Base-by-base conservation (phyloP, 192 early-diverging fungal species). In the Gonapodya sp. region DNA sequence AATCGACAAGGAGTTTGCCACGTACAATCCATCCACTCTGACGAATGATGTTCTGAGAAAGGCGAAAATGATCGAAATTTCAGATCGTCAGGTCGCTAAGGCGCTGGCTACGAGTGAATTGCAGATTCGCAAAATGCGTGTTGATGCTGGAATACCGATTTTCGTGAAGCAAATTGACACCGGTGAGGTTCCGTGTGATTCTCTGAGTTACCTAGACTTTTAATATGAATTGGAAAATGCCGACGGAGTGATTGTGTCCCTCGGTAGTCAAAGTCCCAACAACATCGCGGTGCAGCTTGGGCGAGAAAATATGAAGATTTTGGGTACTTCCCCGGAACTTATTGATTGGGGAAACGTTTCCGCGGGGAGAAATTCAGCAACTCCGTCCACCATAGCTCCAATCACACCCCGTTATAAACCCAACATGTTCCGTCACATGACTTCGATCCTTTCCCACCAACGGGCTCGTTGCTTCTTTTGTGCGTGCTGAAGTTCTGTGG, bases 171-270 rank as follows among this genome's bases (percentile, higher is more conserved):
- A 94, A 77, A 97, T 98, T 78, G 97, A 98, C 85, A 97, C 96
- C 1, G 85, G 97, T 78, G 97, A 96, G 75, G 97, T 95, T 94
- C 93, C 73, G 97, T 99, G n/a, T 96, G 97, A 85, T 99, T 99
- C 85, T 96, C 97, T 86, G 97, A 95, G 95, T 64, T 8, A 64
- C 18, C 89, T 95, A 86, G 97, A 99, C 83, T 97, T 99, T 82
- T 96, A 95, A 96, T 99, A 99, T 83, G 95, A 97, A 86, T 83
- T 91, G 35, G 96, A 99, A 89, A 78, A 85, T 74, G 89, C 96
- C 34, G 83, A 86, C 36, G 97, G 97, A 75, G 93, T 94, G 2
- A 89, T 99, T 36, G 95, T 99, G 72, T 92, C 90, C 81, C 93
- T 99, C 1, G 97, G 97, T 79, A 96, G 97, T 1, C 97, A 98